These are phyloP conservation scores for Calvatia gigantea DNA, from an alignment of 768 basidiomycete genomes.

Conservation along the genomic window DNA sequence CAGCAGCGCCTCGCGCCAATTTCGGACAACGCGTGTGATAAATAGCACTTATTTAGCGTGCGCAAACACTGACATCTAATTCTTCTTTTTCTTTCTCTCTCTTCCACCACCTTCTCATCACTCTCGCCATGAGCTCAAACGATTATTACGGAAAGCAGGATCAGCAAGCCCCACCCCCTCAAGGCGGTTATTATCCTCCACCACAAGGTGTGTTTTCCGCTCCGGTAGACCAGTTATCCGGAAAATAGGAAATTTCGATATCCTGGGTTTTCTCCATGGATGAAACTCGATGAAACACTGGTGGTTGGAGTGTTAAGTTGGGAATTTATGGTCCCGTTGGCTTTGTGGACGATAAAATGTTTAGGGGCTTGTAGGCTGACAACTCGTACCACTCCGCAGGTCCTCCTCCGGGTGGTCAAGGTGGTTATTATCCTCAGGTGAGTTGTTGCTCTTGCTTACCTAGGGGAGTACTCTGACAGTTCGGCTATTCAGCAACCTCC, in stretches of 20 bases:
- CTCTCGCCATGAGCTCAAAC: conserved; percentile 59
- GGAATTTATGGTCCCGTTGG: background rate
- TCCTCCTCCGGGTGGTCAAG: conserved; percentile 56
- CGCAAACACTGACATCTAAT: conserved; percentile 25
- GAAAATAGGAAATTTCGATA: background rate
- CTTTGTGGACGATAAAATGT: background rate
- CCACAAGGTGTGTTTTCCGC: conserved; percentile 24
- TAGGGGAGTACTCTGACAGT: background rate
- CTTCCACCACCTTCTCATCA: conserved; percentile 16
- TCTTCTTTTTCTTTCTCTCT: conserved; percentile 15
- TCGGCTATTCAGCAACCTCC: conserved; percentile 53
- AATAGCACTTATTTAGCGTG: conserved; percentile 23
- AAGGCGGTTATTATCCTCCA: conserved; percentile 39
- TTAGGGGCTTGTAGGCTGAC: background rate
- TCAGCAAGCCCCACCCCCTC: conserved; percentile 52
- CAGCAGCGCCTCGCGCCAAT: conserved; percentile 2
- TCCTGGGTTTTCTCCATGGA: background rate
- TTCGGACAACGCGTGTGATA: conserved; percentile 11
- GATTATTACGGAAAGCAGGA: conserved; percentile 68
- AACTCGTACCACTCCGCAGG: conserved; percentile 25
- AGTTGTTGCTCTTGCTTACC: conserved; percentile 6
- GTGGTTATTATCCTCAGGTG: conserved; percentile 65
- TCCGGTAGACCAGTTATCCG: background rate
- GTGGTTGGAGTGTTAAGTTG: background rate
- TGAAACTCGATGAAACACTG: background rate